These are phyloP conservation scores for Capniomyces stellatus DNA, from an alignment of 371 early-diverging fungal genomes.

Conservation along the genomic window DNA sequence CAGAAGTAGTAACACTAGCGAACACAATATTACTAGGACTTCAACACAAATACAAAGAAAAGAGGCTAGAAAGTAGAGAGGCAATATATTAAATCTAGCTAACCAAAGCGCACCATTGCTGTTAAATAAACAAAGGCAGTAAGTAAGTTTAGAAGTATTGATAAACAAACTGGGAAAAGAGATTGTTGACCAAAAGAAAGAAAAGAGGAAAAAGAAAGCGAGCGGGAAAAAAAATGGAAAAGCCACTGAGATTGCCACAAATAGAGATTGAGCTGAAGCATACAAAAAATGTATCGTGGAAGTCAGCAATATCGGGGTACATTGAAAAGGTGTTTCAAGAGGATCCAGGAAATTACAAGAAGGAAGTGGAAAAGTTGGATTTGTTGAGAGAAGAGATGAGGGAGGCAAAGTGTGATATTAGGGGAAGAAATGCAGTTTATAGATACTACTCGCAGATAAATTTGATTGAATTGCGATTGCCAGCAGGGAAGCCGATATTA, in stretches of 20 bases:
- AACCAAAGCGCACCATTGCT: too few species aligned
- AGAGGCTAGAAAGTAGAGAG: too few species aligned
- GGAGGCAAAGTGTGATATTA: slow-evolving; percentile 77
- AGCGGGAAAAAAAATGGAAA: not conserved
- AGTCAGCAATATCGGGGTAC: slow-evolving; percentile 55
- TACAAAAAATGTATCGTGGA: slow-evolving; percentile 83
- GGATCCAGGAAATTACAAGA: slow-evolving; percentile 72
- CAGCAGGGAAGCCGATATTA: slow-evolving; percentile 46
- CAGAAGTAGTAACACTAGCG: too few species aligned
- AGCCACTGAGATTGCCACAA: slow-evolving; percentile 12
- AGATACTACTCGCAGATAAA: slow-evolving; percentile 93
- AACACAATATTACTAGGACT: too few species aligned
- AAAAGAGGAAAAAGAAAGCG: not conserved
- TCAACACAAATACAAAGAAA: too few species aligned
- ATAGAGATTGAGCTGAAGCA: slow-evolving; percentile 44
- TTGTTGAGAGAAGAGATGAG: slow-evolving; percentile 86
- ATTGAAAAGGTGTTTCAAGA: slow-evolving; percentile 73
- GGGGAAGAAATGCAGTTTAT: slow-evolving; percentile 80
- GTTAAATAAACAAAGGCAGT: too few species aligned
- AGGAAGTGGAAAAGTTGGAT: slow-evolving; percentile 67
- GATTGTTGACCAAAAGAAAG: too few species aligned
- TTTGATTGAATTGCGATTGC: slow-evolving; percentile 73
- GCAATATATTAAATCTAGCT: too few species aligned
- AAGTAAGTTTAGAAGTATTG: too few species aligned
- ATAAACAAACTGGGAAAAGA: too few species aligned